Base-by-base conservation (phyloP, 805 yeast genomes). In the Candida broadrunensis region DNA sequence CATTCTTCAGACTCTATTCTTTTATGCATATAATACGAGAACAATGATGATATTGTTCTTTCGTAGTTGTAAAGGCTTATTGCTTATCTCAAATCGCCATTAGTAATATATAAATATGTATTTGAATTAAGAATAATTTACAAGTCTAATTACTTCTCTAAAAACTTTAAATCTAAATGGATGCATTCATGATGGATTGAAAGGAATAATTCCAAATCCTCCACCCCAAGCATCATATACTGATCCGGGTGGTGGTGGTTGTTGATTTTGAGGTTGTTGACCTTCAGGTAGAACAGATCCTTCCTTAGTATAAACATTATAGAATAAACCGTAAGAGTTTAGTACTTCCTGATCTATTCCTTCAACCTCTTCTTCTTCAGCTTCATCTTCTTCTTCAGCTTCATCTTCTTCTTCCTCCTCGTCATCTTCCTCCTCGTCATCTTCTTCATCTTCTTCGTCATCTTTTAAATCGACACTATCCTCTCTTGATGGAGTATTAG, bases 191-290 rank as follows among this genome's bases (percentile, higher is more conserved):
- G 69, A 63, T 17, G 74, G 75, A 42, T 70, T 70, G 55, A 70
- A 70, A 1, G 75, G 75, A 41, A 70, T 60, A 37, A 63, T 59
- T 1, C 70, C 73, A 44, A 63, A 64, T 3, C 62, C 58, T 8
- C 63, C 61, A 7, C 61, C 56, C 48, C 65, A 49, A 27, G 53
- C 59, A 41, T 65, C 71, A 41, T 62, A 62, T 3, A 52, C 53
- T 25, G 49, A 45, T 2, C 39, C 25, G 37, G 44, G 26, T 35
- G 36, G 30, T 37, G 44, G 44, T 33, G 46, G 33, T 37, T 45
- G 38, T 39, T 41, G 33, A 35, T 16, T 13, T 35, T 39, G 40
- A 11, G 23, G 37, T 20, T 17, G 43, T 27, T 38, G 48, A 3
- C 33, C 29, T 12, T 44, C 52, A 2, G 61, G 61, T 27, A 47